Evolutionary conservation across 257 asterid species (phyloP).

Genomic region (Solanum bulbocastanum): DNA sequence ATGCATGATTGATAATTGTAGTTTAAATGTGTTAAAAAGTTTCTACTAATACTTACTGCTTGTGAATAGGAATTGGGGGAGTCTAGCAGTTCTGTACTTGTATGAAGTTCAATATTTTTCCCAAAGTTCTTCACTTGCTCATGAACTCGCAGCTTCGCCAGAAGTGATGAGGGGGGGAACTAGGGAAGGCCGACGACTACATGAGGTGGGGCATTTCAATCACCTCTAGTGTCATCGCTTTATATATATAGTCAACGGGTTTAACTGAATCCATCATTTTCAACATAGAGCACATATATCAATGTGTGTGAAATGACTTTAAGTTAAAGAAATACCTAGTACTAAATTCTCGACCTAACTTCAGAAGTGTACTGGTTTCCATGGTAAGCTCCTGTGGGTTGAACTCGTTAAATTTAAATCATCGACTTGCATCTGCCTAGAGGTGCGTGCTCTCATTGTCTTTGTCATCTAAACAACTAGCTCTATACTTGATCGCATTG

Average conservation of each 20-base stretch:
- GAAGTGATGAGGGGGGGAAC: background rate
- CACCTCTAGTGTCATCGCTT: background rate
- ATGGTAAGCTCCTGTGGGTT: background rate
- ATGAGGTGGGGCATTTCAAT: background rate
- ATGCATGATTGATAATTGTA: constrained; percentile 24
- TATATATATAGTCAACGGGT: background rate
- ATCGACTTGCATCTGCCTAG: background rate
- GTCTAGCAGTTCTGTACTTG: background rate
- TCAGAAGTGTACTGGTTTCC: background rate
- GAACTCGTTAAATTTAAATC: background rate
- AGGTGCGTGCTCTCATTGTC: too few relatives aligned
- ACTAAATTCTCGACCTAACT: background rate
- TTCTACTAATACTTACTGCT: background rate
- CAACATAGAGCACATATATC: background rate
- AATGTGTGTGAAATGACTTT: background rate
- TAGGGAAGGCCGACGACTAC: background rate
- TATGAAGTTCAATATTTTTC: background rate
- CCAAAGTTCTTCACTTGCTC: background rate
- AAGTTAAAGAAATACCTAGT: background rate
- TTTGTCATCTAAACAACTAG: background rate
- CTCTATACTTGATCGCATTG: background rate
- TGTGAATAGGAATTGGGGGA: background rate
- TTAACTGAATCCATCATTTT: background rate
- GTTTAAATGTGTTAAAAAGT: background rate
- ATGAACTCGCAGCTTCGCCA: background rate